Evolutionary conservation across 495 filamentous ascomycete genomes (phyloP).

Genomic region (Aspergillus olivimuriae): DNA sequence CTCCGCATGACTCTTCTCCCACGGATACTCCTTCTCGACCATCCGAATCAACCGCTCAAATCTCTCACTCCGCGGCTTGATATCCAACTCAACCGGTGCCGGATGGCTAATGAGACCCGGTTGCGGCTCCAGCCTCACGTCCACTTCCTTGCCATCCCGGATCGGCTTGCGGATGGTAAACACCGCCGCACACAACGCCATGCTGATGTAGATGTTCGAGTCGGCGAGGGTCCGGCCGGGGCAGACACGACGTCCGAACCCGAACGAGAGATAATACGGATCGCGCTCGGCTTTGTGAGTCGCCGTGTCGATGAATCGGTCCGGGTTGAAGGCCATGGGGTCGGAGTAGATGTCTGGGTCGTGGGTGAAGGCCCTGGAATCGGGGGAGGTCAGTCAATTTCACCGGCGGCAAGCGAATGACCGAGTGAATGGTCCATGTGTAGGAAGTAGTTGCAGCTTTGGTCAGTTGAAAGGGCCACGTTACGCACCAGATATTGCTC

Average conservation of each 20-base stretch:
- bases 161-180: constrained; percentile 39
- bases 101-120: constrained; percentile 37
- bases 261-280: constrained; percentile 37
- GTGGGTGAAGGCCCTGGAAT: constrained; percentile 16
- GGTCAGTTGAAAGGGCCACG: no score
- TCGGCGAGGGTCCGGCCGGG: constrained; percentile 53
- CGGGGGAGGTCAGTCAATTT: no score
- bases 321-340: constrained; percentile 21
- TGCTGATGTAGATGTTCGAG: constrained; percentile 42
- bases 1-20: constrained; percentile 34
- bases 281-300: constrained; percentile 16
- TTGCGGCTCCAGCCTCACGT: constrained; percentile 20
- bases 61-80: constrained; percentile 24
- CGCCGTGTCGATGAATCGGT: constrained; percentile 23
- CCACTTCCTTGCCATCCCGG: constrained; percentile 19
- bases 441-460: no score
- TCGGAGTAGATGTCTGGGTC: constrained; percentile 10
- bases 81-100: constrained; percentile 24
- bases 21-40: constrained; percentile 36
- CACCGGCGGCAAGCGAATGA: background rate
- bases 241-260: constrained; percentile 52
- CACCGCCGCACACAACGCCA: constrained; percentile 46
- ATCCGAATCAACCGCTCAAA: constrained; percentile 26
- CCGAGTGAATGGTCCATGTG: background rate
- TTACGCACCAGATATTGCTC: constrained; percentile 30